Evolutionary conservation across 2,329 filamentous ascomycete genomes (phyloP).

Genomic region (Rhynchosporium graminicola): DNA sequence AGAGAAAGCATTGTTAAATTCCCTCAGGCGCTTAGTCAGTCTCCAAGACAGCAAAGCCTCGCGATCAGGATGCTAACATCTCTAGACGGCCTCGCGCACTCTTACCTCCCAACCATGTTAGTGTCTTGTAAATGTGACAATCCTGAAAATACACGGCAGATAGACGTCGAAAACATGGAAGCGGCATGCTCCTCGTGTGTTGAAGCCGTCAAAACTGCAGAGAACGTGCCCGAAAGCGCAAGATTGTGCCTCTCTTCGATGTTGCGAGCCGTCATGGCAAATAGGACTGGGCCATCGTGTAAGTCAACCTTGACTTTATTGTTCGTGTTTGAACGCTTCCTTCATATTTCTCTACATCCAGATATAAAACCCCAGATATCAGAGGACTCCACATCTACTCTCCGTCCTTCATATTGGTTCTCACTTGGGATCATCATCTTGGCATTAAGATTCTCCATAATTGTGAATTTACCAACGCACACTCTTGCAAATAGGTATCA

Average conservation of each 20-base stretch:
- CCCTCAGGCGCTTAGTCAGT: conserved; percentile 77
- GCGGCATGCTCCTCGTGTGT: conserved; percentile 68
- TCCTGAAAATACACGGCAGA: conserved; percentile 66
- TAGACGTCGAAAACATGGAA: conserved; percentile 70
- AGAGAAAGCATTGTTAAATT: conserved; percentile 73
- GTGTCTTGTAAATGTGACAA: conserved; percentile 91
- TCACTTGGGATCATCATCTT: conserved; percentile 11
- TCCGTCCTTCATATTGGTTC: background rate
- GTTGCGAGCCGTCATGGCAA: conserved; percentile 68
- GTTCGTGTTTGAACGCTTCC: too few species aligned
- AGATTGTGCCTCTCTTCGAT: conserved; percentile 76
- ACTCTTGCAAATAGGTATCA: background rate
- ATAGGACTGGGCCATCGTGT: conserved; percentile 63
- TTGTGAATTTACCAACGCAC: conserved; percentile 11
- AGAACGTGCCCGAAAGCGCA: conserved; percentile 68
- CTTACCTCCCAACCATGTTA: conserved; percentile 73
- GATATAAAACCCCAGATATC: too few species aligned
- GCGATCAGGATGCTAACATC: conserved; percentile 11
- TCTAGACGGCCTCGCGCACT: conserved; percentile 72
- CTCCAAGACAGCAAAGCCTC: conserved; percentile 13
- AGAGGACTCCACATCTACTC: background rate
- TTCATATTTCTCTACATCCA: too few species aligned
- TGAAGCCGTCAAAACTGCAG: conserved; percentile 72
- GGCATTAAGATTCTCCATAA: conserved; percentile 16
- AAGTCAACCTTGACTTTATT: background rate